These are phyloP conservation scores for Tulasnella sp. DNA, from an alignment of 768 basidiomycete species.

Conservation along the genomic window DNA sequence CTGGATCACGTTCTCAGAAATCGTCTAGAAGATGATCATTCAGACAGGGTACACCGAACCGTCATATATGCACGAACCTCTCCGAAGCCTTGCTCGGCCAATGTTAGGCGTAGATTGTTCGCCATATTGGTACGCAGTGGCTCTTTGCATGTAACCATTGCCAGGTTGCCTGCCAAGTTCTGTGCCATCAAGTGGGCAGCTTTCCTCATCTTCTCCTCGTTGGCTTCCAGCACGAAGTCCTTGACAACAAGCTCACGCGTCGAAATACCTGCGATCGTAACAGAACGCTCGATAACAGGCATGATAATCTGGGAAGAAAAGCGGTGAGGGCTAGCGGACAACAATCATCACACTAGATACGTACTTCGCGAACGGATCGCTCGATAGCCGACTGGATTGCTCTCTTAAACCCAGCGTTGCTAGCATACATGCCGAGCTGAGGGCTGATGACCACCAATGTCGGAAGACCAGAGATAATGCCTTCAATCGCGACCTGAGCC, in stretches of 20 bases:
- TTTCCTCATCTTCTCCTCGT: constrained; percentile 80
- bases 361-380: constrained; percentile 85
- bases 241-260: constrained; percentile 90
- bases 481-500: constrained; percentile 69
- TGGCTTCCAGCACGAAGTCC: constrained; percentile 88
- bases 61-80: constrained; percentile 42
- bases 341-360: constrained; percentile 16
- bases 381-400: constrained; percentile 86
- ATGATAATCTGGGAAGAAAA: constrained; percentile 62
- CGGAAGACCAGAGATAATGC: constrained; percentile 58
- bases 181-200: constrained; percentile 95
- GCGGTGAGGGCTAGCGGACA: neutral
- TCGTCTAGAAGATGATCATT: constrained; percentile 35
- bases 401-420: constrained; percentile 77
- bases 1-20: constrained; percentile 65
- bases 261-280: constrained; percentile 96
- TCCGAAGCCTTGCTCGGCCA: constrained; percentile 79
- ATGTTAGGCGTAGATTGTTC: constrained; percentile 70
- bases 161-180: constrained; percentile 90
- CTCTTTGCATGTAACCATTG: constrained; percentile 96
- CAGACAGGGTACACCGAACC: constrained; percentile 1
- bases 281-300: constrained; percentile 94
- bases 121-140: constrained; percentile 87
- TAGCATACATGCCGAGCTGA: constrained; percentile 60
- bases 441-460: constrained; percentile 66